A percentile compares a stretch with the other conserved stretches of the same genome.
These are phyloP conservation scores for Starmera dryadoides DNA, from an alignment of 805 yeast species.

Conservation along the genomic window DNA sequence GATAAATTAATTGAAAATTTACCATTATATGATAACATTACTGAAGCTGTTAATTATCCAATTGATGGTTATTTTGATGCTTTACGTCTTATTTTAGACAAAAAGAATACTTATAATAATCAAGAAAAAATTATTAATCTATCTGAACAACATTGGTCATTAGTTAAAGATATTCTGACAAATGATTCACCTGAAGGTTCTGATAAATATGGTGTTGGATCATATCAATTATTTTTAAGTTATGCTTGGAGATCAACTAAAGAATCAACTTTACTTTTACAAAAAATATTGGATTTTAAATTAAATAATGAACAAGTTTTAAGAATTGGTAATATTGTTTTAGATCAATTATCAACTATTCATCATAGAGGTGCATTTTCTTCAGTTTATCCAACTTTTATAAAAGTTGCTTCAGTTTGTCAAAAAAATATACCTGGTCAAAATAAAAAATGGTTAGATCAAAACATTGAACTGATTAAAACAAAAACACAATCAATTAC, in stretches of 20 bases:
- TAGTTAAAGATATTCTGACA: slow-evolving; percentile 39
- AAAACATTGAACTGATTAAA: slow-evolving; percentile 45
- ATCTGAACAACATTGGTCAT: slow-evolving; percentile 24
- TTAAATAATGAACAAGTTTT: slow-evolving; percentile 17
- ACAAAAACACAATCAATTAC: slow-evolving; percentile 65
- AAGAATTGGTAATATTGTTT: slow-evolving; percentile 43
- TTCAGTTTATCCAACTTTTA: slow-evolving; percentile 77
- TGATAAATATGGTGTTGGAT: slow-evolving; percentile 32
- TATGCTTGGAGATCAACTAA: slow-evolving; percentile 81
- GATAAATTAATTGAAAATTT: slow-evolving; percentile 26
- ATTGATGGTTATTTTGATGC: slow-evolving; percentile 70
- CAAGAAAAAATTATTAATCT: slow-evolving; percentile 8
- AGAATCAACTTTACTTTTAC: slow-evolving; percentile 58
- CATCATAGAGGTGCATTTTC: slow-evolving; percentile 92
- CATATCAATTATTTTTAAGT: slow-evolving; percentile 45
- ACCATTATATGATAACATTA: slow-evolving; percentile 24
- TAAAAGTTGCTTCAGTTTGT: slow-evolving; percentile 58
- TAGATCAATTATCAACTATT: slow-evolving; percentile 62
- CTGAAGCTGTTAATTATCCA: slow-evolving; percentile 42
- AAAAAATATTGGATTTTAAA: slow-evolving; percentile 30
- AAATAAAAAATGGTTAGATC: slow-evolving; percentile 52
- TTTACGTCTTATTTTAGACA: slow-evolving; percentile 37
- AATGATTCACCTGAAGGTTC: slow-evolving; percentile 71
- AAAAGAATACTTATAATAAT: slow-evolving; percentile 9
- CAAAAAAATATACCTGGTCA: slow-evolving; percentile 25